Conservation (phyloP, 1,284 basidiomycete species). For the Fomitopsis pinicola region DNA sequence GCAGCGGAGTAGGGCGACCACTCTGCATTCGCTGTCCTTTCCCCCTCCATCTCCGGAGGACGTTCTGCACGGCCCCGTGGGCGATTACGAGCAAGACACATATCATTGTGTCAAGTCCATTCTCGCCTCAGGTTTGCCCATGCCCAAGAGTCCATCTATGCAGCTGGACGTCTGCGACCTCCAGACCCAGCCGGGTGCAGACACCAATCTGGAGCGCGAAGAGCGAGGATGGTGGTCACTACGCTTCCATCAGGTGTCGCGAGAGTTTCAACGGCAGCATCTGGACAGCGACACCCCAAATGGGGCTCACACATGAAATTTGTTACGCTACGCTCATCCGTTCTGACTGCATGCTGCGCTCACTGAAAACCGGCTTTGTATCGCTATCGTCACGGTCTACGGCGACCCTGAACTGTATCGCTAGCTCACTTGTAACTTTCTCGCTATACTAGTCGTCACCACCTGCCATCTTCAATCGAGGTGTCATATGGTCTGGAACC, state of each 20-base stretch:
- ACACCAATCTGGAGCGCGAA: constrained; percentile 52
- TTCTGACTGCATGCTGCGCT: background rate
- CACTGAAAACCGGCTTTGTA: background rate
- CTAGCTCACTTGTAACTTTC: background rate
- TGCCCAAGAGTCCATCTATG: constrained; percentile 66
- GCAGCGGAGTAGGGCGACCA: constrained; percentile 45
- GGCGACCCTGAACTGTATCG: background rate
- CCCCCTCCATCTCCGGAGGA: constrained; percentile 31
- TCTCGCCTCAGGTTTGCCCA: constrained; percentile 53
- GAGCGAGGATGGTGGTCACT: constrained; percentile 78
- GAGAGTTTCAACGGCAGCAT: constrained; percentile 40
- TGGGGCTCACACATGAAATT: too few species aligned
- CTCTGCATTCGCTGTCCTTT: constrained; percentile 49
- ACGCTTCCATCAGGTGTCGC: constrained; percentile 65
- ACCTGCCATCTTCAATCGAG: too few species aligned
- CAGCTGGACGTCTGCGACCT: constrained; percentile 38
- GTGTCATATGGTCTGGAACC: too few species aligned
- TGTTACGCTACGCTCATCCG: background rate
- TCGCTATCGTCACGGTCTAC: background rate
- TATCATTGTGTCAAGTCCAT: constrained; percentile 48
- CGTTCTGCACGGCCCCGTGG: constrained; percentile 14
- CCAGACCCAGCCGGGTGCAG: constrained; percentile 19
- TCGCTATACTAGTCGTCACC: too few species aligned
- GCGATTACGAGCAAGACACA: constrained; percentile 36
- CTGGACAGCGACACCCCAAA: background rate